Evolutionary conservation across 148 eudicot genomes (phyloP).

Genomic region (Talinum fruticosum): DNA sequence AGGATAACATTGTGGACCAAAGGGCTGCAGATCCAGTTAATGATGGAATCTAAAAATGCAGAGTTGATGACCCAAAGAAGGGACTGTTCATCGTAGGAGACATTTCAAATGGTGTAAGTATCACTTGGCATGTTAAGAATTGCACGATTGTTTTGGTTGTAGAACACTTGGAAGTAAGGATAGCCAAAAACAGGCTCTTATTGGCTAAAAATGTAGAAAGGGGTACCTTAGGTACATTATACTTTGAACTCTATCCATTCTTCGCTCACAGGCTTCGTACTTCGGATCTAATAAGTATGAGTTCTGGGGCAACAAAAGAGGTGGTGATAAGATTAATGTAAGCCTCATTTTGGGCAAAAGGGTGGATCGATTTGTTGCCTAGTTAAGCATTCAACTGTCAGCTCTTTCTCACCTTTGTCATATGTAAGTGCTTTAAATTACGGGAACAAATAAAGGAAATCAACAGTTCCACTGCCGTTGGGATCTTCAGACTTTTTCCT

Average conservation of each 20-base stretch:
- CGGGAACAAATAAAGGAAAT: neutral
- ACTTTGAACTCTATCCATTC: conserved; percentile 4
- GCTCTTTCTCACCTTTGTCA: neutral
- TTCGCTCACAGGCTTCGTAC: conserved; percentile 15
- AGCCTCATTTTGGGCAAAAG: neutral
- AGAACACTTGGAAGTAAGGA: neutral
- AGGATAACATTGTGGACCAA: conserved; percentile 18
- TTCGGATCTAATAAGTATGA: neutral
- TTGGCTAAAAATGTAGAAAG: conserved; percentile 7
- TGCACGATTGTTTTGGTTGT: neutral
- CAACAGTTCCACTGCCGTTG: neutral
- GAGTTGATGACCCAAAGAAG: conserved; percentile 6
- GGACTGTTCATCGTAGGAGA: conserved; percentile 10
- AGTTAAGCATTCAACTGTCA: neutral
- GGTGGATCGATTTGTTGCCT: neutral
- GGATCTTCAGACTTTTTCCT: neutral
- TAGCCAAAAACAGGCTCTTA: conserved; percentile 14
- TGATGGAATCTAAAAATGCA: neutral
- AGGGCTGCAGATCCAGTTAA: neutral
- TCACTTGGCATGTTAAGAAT: conserved; percentile 4
- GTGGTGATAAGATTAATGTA: neutral
- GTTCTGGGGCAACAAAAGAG: neutral
- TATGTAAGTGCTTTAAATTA: neutral
- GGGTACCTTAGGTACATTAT: conserved; percentile 22
- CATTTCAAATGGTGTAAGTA: neutral